Evolutionary conservation across 2,329 filamentous ascomycete species (phyloP).

Genomic region (Huntiella omanensis): DNA sequence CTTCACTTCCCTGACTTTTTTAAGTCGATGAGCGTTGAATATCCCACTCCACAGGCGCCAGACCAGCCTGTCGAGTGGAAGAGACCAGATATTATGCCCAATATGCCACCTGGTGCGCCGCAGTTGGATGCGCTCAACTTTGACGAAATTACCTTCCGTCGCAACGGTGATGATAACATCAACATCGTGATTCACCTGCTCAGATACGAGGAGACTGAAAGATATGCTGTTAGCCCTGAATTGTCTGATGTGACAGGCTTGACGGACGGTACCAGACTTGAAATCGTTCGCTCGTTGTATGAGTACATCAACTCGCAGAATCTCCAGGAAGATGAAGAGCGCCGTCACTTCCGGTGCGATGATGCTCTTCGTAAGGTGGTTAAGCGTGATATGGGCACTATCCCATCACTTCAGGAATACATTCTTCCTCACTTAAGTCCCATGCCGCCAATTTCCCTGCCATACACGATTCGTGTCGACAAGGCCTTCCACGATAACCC

Average conservation of each 20-base stretch:
- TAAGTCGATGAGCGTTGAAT: slow-evolving; percentile 57
- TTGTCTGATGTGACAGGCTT: slow-evolving; percentile 74
- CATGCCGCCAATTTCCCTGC: slow-evolving; percentile 62
- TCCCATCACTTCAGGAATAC: slow-evolving; percentile 68
- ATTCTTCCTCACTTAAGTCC: slow-evolving; percentile 61
- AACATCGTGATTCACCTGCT: slow-evolving; percentile 79
- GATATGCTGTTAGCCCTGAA: slow-evolving; percentile 59
- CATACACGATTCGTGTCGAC: slow-evolving; percentile 89
- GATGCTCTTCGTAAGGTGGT: slow-evolving; percentile 63
- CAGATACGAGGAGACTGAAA: slow-evolving; percentile 69
- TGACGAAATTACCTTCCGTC: slow-evolving; percentile 79
- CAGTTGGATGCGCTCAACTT: slow-evolving; percentile 55
- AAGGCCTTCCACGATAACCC: slow-evolving; percentile 59
- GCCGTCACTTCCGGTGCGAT: slow-evolving; percentile 80
- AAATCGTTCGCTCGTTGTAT: slow-evolving; percentile 82
- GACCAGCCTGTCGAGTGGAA: slow-evolving; percentile 65
- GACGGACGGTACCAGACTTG: slow-evolving; percentile 68
- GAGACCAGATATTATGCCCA: slow-evolving; percentile 45
- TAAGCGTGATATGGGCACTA: slow-evolving; percentile 56
- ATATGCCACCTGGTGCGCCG: slow-evolving; percentile 28
- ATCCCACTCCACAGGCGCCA: slow-evolving; percentile 41
- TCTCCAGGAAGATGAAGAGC: slow-evolving; percentile 87
- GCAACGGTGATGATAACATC: slow-evolving; percentile 77
- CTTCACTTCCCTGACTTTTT: slow-evolving; percentile 57
- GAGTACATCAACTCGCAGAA: slow-evolving; percentile 78